A percentile compares a stretch with the other conserved stretches of the same genome.
Conservation (phyloP, 805 yeast species). For the Metschnikowia hibisci region DNA sequence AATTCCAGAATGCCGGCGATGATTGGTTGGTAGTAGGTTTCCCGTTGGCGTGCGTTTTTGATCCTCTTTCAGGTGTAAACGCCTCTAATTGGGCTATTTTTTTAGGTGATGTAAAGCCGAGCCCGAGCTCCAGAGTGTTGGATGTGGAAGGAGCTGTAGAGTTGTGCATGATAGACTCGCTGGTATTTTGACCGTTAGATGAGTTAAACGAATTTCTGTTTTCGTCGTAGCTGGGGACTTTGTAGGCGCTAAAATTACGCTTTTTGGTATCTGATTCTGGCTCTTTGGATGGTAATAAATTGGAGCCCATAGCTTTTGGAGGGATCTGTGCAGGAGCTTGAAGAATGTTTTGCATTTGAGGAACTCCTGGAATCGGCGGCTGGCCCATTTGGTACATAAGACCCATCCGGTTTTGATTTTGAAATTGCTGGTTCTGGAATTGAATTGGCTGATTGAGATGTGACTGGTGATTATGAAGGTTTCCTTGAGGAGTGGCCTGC, state of each 20-base stretch:
- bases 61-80: constrained; percentile 43
- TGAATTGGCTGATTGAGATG: neutral
- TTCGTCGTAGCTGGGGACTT: neutral
- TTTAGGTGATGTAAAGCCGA: constrained; percentile 41
- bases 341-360: neutral
- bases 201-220: constrained; percentile 12
- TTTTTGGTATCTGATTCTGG: constrained; percentile 16
- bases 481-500: constrained; percentile 2
- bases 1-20: constrained; percentile 93
- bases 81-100: constrained; percentile 41
- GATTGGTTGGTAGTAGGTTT: constrained; percentile 44
- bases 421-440: constrained; percentile 7
- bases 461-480: too few relatives aligned
- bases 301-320: neutral
- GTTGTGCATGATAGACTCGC: constrained; percentile 16
- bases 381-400: neutral
- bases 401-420: neutral
- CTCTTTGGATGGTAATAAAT: constrained; percentile 21
- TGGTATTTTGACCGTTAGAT: constrained; percentile 13
- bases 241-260: neutral
- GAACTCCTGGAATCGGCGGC: neutral
- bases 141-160: constrained; percentile 25
- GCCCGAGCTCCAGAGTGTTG: constrained; percentile 31
- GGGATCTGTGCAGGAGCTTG: neutral
- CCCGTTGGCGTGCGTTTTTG: constrained; percentile 22